Evolutionary conservation across 805 yeast species (phyloP), one percentile per base, ranked within the genome.

Genomic region (Spathaspora hagerdaliae): DNA sequence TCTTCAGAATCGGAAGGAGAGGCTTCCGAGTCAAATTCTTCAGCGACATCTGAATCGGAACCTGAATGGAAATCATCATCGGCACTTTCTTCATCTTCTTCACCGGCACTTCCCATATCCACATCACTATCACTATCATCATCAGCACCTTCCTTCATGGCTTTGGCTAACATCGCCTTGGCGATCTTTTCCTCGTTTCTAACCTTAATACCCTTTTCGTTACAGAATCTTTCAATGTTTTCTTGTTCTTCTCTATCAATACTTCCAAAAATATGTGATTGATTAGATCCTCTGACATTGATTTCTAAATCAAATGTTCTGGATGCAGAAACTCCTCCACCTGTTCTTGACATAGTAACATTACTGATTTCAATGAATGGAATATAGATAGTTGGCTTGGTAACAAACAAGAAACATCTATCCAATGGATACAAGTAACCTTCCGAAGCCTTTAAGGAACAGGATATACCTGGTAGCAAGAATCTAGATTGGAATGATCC

Each of bases 391-490:
- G 97, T 90, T 38, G 99, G 97, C 63, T 94, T 94, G 24, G 97
- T 90, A 40, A 92, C 84, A 61, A 94, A 92, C 51, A 94, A 69
- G 60, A 94, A 80, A 45, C 96, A 87, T 66, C 88, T 87, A 53
- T 94, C 99, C 48, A 94, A 76, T n/a, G 96, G 89, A 64, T 87
- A 94, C 49, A 94, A 69, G 56, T 90, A 86, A 27, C 99, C 98
- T 71, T 94, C 98, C 42, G 87, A 85, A 0, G 98, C 98, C 65
- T 92, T 94, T 55, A 88, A 78, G 6, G 97, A 88, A 68, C 98
- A 92, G 15, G 89, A 77, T 27, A 94, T 85, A 4, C 96, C 97
- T 11, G 96, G 86, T 57, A 85, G 89, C 38, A 81, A 82, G 58
- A 82, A 84, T 35, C 83, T 79, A 5, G 96, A 84, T 49, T 76